Evolutionary conservation across 805 yeast genomes (phyloP), one percentile per base, ranked within the genome.

Genomic region (Candida arabinofermentans): DNA sequence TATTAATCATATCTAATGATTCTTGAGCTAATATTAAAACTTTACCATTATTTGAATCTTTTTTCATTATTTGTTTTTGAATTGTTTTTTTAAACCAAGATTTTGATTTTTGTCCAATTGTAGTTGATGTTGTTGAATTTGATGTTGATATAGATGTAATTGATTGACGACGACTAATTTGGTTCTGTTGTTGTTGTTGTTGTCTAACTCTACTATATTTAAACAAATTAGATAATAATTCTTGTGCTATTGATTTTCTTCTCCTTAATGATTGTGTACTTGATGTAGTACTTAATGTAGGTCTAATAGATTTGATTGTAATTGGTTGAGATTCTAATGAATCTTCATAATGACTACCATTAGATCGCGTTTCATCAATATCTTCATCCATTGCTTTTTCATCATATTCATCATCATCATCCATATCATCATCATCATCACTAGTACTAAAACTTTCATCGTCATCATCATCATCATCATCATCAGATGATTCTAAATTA

Each of bases 11-110:
- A 33, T 85, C 93, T 36, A 91, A 66, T 0, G 96, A 83, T 61
- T 93, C 99, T 50, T 84, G 83, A 0, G 98, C 97, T 46, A 91
- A 70, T 5, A 85, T 74, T 21, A 93, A 65, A 1, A 88, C 86
- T 48, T 83, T 79, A 18, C 86, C 87, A 57, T 87, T 29, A 14
- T 29, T 85, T 8, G 77, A 66, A 48, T 71, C 68, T 26, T 66
- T 29, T 19, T 29, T 48, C 42, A 54, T 35, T 6, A 64, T 48
- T 36, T 62, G 66, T 31, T 51, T 45, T 27, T 54, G 44, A 17
- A 59, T 53, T 9, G 62, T 53, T 19, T 53, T 45, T 33, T 49
- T 53, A 44, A 60, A 54, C 65, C 65, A 58, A 8, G 40, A 19
- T 39, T 33, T 12, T 22, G 51, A 38, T 39, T 47, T 29, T n/a